These are phyloP conservation scores for Syncephalastrum monosporum DNA, from an alignment of 371 early-diverging fungal species.

Conservation along the genomic window DNA sequence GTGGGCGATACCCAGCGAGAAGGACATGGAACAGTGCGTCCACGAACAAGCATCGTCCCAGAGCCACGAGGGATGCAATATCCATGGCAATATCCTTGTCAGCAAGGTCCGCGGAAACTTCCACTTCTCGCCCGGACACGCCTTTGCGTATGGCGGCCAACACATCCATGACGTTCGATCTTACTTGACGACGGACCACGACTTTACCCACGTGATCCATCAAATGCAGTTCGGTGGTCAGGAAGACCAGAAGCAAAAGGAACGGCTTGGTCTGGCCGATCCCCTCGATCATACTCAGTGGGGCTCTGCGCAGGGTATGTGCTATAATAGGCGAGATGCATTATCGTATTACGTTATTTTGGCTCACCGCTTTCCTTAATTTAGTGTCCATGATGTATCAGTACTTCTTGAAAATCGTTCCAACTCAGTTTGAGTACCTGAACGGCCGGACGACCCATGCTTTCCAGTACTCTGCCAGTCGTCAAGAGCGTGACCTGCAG, in stretches of 20 bases:
- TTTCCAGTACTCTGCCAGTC: slow-evolving; percentile 94
- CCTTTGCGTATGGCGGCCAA: slow-evolving; percentile 75
- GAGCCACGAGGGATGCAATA: slow-evolving; percentile 85
- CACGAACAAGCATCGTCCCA: slow-evolving; percentile 68
- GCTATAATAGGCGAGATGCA: not conserved
- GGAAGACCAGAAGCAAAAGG: slow-evolving; percentile 5
- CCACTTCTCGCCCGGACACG: slow-evolving; percentile 91
- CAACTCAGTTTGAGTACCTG: slow-evolving; percentile 75
- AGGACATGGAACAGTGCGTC: slow-evolving; percentile 3
- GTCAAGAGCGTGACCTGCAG: slow-evolving; percentile 63
- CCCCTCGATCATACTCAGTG: slow-evolving; percentile 76
- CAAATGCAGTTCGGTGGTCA: slow-evolving; percentile 79
- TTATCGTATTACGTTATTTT: no score
- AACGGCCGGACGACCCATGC: slow-evolving; percentile 71
- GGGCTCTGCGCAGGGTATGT: slow-evolving; percentile 42
- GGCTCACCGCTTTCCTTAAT: no score
- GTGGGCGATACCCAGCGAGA: slow-evolving; percentile 63
- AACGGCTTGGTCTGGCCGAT: slow-evolving; percentile 47
- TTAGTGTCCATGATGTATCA: slow-evolving; percentile 6
- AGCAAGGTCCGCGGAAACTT: slow-evolving; percentile 93
- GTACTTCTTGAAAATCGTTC: slow-evolving; percentile 76
- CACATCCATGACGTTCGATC: slow-evolving; percentile 83
- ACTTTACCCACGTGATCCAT: slow-evolving; percentile 73
- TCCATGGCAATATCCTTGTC: slow-evolving; percentile 80
- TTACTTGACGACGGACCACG: slow-evolving; percentile 29